A percentile compares a stretch with the other conserved stretches of the same genome.
phyloP scores from a whole-genome alignment of 495 filamentous ascomycete species.

The Xylaria cubensis region DNA sequence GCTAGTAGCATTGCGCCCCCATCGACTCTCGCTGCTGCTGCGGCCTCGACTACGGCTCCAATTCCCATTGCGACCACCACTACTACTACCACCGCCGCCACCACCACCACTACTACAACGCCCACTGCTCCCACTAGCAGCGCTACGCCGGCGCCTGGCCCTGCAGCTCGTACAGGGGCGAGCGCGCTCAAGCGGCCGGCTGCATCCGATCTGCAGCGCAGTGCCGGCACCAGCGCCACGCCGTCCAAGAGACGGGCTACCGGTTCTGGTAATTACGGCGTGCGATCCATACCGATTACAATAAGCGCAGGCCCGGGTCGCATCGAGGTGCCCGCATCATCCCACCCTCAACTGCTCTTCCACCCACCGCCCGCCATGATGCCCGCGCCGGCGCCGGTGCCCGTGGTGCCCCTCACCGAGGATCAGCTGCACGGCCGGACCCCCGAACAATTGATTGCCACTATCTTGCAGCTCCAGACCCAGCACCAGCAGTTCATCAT shows the following conservation, averaged over 20 bases:
- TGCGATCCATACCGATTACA: constrained; percentile 36
- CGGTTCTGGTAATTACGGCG: constrained; percentile 33
- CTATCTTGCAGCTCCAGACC: constrained; percentile 43
- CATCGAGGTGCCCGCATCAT: constrained; percentile 11
- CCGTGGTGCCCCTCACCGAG: constrained; percentile 33
- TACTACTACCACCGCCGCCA: not conserved
- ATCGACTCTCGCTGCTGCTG: constrained; percentile 21
- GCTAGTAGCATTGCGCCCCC: constrained; percentile 22
- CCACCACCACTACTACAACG: constrained; percentile 7
- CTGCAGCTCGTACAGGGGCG: constrained; percentile 42
- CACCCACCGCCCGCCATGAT: constrained; percentile 40
- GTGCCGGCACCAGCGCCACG: constrained; percentile 43
- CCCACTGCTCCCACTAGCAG: constrained; percentile 32
- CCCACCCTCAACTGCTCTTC: constrained; percentile 28
- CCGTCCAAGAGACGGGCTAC: constrained; percentile 44
- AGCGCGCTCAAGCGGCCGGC: constrained; percentile 41
- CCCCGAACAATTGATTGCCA: constrained; percentile 43
- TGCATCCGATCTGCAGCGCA: constrained; percentile 46
- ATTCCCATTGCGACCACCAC: constrained; percentile 23
- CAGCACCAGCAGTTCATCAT: constrained; percentile 43
- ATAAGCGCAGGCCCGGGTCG: constrained; percentile 25
- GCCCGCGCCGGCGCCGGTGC: constrained; percentile 22
- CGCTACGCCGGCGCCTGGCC: constrained; percentile 40
- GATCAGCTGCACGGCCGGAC: constrained; percentile 41
- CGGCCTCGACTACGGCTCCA: constrained; percentile 26